Percentiles rank a stretch among this genome's conserved stretches.
Evolutionary conservation across 495 filamentous ascomycete genomes (phyloP).

Genomic region (Aspergillus cristatus): DNA sequence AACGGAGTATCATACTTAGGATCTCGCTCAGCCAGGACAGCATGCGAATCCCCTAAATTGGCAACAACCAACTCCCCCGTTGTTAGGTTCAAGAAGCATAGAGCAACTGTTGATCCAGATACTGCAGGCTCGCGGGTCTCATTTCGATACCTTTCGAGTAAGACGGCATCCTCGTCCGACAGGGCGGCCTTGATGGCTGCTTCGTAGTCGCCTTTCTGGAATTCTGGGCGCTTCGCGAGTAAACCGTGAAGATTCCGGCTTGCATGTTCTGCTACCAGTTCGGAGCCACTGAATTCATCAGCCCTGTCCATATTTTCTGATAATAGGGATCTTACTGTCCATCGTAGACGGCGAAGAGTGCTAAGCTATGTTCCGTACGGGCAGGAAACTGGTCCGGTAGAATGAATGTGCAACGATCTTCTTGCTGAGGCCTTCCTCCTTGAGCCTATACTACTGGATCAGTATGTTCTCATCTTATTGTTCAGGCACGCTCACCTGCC

Average conservation of each 20-base stretch:
- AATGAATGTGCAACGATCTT: slow-evolving; percentile 24
- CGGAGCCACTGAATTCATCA: slow-evolving; percentile 20
- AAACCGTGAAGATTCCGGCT: slow-evolving; percentile 19
- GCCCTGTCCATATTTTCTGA: not conserved
- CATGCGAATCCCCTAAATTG: slow-evolving; percentile 36
- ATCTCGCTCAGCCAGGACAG: slow-evolving; percentile 26
- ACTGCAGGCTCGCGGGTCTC: slow-evolving; percentile 18
- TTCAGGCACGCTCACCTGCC: slow-evolving; percentile 15
- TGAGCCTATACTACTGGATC: slow-evolving; percentile 14
- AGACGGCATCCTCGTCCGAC: slow-evolving; percentile 6
- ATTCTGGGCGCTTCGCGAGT: slow-evolving; percentile 22
- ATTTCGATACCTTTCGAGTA: slow-evolving; percentile 20
- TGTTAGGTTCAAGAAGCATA: slow-evolving; percentile 30
- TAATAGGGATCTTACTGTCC: slow-evolving; percentile 31
- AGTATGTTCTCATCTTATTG: not conserved
- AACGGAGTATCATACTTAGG: slow-evolving; percentile 20
- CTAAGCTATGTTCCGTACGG: slow-evolving; percentile 22
- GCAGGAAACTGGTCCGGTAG: slow-evolving; percentile 24
- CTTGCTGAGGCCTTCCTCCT: slow-evolving; percentile 23
- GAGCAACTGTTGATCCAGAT: slow-evolving; percentile 28
- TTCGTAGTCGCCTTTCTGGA: slow-evolving; percentile 13
- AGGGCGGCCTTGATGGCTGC: slow-evolving; percentile 10
- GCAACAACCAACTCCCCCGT: slow-evolving; percentile 25
- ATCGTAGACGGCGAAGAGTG: slow-evolving; percentile 33
- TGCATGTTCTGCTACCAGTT: slow-evolving; percentile 26